Percentiles rank a stretch among this genome's conserved stretches.
phyloP scores from a whole-genome alignment of 2,329 filamentous ascomycete genomes.

The Alternaria infectoria region DNA sequence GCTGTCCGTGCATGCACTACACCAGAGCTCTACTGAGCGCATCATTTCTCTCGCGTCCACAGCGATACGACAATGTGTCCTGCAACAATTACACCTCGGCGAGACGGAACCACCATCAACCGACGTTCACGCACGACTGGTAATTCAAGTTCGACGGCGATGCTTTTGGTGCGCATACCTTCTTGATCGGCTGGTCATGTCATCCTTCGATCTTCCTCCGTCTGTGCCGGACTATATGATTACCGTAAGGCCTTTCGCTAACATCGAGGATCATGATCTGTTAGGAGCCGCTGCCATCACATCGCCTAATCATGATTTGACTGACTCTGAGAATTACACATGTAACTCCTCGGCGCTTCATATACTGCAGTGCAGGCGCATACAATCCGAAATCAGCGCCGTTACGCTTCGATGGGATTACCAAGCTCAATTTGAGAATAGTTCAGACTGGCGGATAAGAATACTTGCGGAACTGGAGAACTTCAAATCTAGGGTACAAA shows the following conservation, averaged over 20 bases:
- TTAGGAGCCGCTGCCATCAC: conserved; percentile 12
- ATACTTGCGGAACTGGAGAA: conserved; percentile 23
- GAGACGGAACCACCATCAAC: conserved; percentile 17
- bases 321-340: conserved; percentile 18
- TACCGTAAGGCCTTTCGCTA: conserved; percentile 20
- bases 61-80: conserved; percentile 25
- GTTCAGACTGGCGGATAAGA: conserved; percentile 22
- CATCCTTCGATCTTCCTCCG: conserved; percentile 23
- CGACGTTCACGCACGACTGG: conserved; percentile 1
- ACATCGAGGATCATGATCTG: conserved; percentile 22
- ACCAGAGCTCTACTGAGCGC: conserved; percentile 27
- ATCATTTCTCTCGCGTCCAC: conserved; percentile 25
- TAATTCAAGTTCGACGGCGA: conserved; percentile 21
- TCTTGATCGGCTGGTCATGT: conserved; percentile 24
- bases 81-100: conserved; percentile 23
- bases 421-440: conserved; percentile 13
- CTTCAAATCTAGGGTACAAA: conserved; percentile 21
- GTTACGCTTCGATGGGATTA: conserved; percentile 25
- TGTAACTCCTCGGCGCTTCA: conserved; percentile 23
- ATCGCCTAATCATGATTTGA: conserved; percentile 7
- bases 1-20: conserved; percentile 23
- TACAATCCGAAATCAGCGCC: conserved; percentile 26
- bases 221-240: conserved; percentile 25
- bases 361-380: conserved; percentile 25
- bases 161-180: conserved; percentile 29